A percentile compares a stretch with the other conserved stretches of the same genome.
phyloP scores from a whole-genome alignment of 208 protist species.

The Wallacemonas sp. region DNA sequence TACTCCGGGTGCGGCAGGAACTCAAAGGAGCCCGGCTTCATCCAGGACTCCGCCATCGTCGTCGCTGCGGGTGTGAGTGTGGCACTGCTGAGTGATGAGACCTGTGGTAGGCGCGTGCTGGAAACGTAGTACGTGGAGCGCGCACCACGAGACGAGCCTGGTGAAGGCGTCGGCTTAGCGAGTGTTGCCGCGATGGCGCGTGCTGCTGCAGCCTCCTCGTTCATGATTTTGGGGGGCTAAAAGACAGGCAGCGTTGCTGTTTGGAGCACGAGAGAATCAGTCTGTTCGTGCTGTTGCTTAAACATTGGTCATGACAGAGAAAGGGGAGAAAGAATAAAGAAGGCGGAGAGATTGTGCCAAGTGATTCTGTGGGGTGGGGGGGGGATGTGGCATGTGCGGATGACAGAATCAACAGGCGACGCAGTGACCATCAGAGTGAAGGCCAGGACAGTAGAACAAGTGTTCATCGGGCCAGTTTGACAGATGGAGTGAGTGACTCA shows the following conservation, averaged over 20 bases:
- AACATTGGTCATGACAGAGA: neutral
- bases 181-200: conserved; percentile 2
- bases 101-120: conserved; percentile 30
- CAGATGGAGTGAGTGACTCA: too few species aligned
- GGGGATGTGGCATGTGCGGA: too few species aligned
- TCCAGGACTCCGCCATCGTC: conserved; percentile 7
- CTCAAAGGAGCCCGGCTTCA: conserved; percentile 40
- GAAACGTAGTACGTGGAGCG: conserved; percentile 42
- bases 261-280: too few species aligned
- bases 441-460: too few species aligned
- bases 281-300: too few species aligned
- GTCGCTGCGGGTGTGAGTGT: neutral
- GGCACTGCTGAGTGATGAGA: neutral
- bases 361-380: too few species aligned
- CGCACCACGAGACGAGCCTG: neutral
- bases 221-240: neutral
- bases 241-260: neutral
- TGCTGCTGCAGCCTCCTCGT: neutral
- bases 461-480: too few species aligned
- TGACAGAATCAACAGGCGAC: too few species aligned
- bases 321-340: conserved; percentile 1
- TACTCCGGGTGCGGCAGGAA: conserved; percentile 68
- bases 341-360: neutral
- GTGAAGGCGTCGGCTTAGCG: neutral
- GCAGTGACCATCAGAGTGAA: too few species aligned